Base-by-base conservation (phyloP, 345 rosid species). In the Hypericum perforatum region DNA sequence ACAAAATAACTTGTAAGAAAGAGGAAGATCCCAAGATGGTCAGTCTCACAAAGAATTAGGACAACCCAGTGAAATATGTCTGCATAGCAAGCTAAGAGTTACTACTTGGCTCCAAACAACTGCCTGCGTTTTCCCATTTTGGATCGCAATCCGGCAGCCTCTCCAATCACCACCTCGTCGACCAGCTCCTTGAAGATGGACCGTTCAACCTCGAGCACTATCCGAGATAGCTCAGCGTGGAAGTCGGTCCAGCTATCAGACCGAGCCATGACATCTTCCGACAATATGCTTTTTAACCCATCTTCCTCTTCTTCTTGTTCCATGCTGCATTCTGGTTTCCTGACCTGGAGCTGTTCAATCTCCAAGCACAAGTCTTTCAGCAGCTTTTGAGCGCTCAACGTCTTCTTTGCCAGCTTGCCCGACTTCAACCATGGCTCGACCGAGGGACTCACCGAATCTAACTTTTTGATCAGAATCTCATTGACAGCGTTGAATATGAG, bases 401-500 rank as follows among this genome's bases (percentile, higher is more conserved):
- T 70, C 79, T 79, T 81, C 61, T 60, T 76, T 22, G 70, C 80
- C 70, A 84, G 66, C 52, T 71, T 77, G 9, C 52, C 65, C 15
- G 76, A 68, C 50, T 73, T 75, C 62, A 69, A 49, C 83, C 79
- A 65, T 9, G 88, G 95, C 63, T 79, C 79, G 3, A 64, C 52
- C 6, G 63, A 66, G 46, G 68, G 61, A 54, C 73, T 77, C 38
- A 62, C 57, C 39, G 54, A 61, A 43, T 71, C 74, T 57, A 92
- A 63, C 75, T 83, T 87, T 59, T 70, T 71, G 4, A 78, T 73
- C 32, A 92, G 87, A 58, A 85, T 78, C 70, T 87, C 94, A 49
- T 92, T 92, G 6, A 92, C 90, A 7, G 79, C 71, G 60, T 92
- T 95, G 8, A 92, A 92, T 70, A 87, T 79, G 63, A 92, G 77